phyloP scores from a whole-genome alignment of 2,329 filamentous ascomycete genomes.

The Fusarium illudens region DNA sequence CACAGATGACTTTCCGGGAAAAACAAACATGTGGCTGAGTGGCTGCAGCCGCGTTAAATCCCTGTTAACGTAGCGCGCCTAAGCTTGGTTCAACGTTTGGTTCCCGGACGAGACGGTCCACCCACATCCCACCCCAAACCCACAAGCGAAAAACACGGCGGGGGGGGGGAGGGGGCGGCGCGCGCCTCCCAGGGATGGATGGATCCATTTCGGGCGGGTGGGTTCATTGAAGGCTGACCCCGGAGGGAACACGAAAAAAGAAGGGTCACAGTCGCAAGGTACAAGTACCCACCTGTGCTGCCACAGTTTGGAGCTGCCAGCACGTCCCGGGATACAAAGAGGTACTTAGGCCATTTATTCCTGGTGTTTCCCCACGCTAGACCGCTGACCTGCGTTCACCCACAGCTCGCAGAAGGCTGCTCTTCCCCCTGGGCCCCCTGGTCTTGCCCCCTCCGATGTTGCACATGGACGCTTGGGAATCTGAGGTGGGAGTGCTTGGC shows the following conservation, averaged over 20 bases:
- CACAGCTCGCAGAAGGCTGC: slow-evolving; percentile 8
- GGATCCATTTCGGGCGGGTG: background rate
- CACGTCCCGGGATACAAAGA: slow-evolving; percentile 17
- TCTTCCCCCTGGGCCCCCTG: slow-evolving; percentile 13
- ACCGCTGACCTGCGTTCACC: slow-evolving; percentile 12
- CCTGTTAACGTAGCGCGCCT: slow-evolving; percentile 43
- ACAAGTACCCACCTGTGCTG: background rate
- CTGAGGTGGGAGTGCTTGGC: slow-evolving; percentile 27
- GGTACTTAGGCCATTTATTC: slow-evolving; percentile 29
- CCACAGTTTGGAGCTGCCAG: slow-evolving; percentile 8
- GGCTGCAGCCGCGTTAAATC: slow-evolving; percentile 40
- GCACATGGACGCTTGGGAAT: slow-evolving; percentile 38
- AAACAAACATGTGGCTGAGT: slow-evolving; percentile 40
- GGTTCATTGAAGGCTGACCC: slow-evolving; percentile 10
- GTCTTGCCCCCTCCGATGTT: slow-evolving; percentile 25
- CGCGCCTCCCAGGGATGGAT: background rate
- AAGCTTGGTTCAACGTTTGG: slow-evolving; percentile 45
- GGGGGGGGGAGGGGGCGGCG: slow-evolving; percentile 5
- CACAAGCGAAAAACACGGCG: slow-evolving; percentile 16
- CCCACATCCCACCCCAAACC: background rate
- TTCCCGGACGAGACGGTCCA: slow-evolving; percentile 29
- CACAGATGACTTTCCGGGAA: slow-evolving; percentile 21
- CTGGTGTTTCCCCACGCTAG: slow-evolving; percentile 33
- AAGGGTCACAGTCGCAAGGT: slow-evolving; percentile 9
- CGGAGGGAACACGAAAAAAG: slow-evolving; percentile 5